These are phyloP conservation scores for Pisolithus tinctorius DNA, from an alignment of 768 basidiomycete genomes.

Conservation along the genomic window DNA sequence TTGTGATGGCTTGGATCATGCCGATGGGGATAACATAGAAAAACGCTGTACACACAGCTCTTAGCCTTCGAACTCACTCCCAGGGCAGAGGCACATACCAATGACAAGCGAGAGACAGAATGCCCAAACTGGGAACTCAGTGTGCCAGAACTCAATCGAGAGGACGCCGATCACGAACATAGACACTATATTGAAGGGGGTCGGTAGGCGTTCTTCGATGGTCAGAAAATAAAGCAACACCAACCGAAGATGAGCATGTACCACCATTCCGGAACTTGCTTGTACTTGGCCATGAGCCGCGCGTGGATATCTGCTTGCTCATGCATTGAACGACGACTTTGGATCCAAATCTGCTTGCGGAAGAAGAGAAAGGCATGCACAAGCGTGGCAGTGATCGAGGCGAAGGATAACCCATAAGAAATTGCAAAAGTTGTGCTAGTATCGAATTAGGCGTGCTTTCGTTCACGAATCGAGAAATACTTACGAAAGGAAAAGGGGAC, in stretches of 20 bases:
- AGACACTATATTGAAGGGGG: constrained; percentile 43
- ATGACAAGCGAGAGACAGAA: constrained; percentile 36
- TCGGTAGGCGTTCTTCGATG: constrained; percentile 29
- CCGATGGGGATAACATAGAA: constrained; percentile 75
- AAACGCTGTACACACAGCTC: constrained; percentile 21
- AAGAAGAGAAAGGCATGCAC: constrained; percentile 70
- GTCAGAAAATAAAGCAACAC: constrained; percentile 18
- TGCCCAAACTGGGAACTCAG: constrained; percentile 40
- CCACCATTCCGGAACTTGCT: constrained; percentile 58
- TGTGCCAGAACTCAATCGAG: constrained; percentile 58
- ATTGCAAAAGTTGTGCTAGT: constrained; percentile 54
- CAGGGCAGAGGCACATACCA: constrained; percentile 23
- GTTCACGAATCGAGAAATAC: background rate
- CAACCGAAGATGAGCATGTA: constrained; percentile 31
- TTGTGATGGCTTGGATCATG: constrained; percentile 73
- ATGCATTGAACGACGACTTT: constrained; percentile 60
- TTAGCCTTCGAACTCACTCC: background rate
- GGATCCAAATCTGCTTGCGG: constrained; percentile 72
- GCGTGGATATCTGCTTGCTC: constrained; percentile 78
- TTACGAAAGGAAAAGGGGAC: constrained; percentile 53
- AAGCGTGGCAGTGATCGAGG: constrained; percentile 68
- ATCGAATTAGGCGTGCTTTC: background rate
- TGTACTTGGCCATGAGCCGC: constrained; percentile 52
- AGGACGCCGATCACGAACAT: constrained; percentile 59
- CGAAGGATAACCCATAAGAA: constrained; percentile 76